Conservation (phyloP, 1,284 basidiomycete genomes). For the Austroboletus novae-zelandiae region DNA sequence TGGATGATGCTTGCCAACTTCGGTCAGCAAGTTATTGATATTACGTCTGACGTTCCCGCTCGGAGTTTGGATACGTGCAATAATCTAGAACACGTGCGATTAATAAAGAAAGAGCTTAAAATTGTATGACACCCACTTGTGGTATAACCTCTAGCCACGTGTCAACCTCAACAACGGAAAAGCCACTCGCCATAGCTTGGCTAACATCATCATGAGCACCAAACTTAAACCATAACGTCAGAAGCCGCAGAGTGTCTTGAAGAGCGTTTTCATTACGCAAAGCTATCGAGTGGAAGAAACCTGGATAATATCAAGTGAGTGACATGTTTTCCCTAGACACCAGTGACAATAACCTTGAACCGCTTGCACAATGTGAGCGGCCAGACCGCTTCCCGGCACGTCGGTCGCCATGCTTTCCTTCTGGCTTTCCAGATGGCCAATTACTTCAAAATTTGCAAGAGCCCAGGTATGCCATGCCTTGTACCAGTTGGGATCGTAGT, state of each 20-base stretch:
- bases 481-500: conserved; percentile 94
- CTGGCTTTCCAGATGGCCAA: conserved; percentile 77
- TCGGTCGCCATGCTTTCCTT: conserved; percentile 60
- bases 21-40: conserved; percentile 87
- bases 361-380: conserved; percentile 89
- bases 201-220: conserved; percentile 91
- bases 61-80: conserved; percentile 97
- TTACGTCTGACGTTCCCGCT: conserved; percentile 85
- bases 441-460: conserved; percentile 93
- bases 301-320: conserved; percentile 37
- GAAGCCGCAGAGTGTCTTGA: conserved; percentile 91
- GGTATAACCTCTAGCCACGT: conserved; percentile 99
- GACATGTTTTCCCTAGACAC: background rate
- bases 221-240: conserved; percentile 99
- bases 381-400: conserved; percentile 69
- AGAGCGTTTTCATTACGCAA: conserved; percentile 89
- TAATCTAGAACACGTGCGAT: conserved; percentile 62
- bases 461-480: conserved; percentile 99
- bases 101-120: background rate
- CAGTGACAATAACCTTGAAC: conserved; percentile 68
- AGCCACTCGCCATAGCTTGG: conserved; percentile 86
- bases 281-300: conserved; percentile 95
- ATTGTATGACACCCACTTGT: conserved; percentile 54
- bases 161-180: conserved; percentile 90
- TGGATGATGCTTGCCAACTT: conserved; percentile 95